Percentiles rank a stretch among this genome's conserved stretches.
Conservation (phyloP, 768 basidiomycete species). For the Galerina sulciceps region DNA sequence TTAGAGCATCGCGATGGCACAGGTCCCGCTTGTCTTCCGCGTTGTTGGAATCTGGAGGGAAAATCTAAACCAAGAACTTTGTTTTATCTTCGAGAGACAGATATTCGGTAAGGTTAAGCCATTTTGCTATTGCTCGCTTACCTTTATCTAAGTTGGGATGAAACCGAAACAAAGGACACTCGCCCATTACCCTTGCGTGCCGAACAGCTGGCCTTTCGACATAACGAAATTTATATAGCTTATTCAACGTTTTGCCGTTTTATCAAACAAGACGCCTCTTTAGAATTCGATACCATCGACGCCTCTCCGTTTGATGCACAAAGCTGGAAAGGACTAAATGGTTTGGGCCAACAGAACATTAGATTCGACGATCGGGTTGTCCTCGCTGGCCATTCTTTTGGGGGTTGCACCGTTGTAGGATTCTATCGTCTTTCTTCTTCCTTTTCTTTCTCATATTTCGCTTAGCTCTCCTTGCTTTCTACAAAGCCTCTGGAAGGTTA, state of each 20-base stretch:
- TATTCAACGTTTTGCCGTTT: constrained; percentile 63
- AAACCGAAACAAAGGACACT: constrained; percentile 22
- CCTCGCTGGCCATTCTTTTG: constrained; percentile 51
- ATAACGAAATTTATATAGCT: constrained; percentile 68
- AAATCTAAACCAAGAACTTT: constrained; percentile 28
- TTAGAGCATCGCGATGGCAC: constrained; percentile 87
- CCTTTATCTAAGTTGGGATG: constrained; percentile 30
- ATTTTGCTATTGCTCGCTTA: neutral
- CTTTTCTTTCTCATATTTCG: constrained; percentile 6
- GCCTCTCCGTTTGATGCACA: constrained; percentile 35
- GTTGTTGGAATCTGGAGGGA: constrained; percentile 33
- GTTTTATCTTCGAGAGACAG: constrained; percentile 60
- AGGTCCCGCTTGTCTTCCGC: constrained; percentile 53
- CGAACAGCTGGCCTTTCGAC: constrained; percentile 73
- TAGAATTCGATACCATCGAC: constrained; percentile 44
- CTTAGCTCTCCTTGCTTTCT: constrained; percentile 62
- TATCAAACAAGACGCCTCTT: constrained; percentile 36
- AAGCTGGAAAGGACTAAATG: constrained; percentile 41
- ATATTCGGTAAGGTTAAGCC: constrained; percentile 51
- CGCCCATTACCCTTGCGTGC: constrained; percentile 55
- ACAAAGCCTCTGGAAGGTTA: constrained; percentile 45
- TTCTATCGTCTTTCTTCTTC: neutral
- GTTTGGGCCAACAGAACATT: constrained; percentile 30
- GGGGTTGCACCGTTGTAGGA: constrained; percentile 51
- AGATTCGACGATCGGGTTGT: constrained; percentile 36